A percentile compares a stretch with the other conserved stretches of the same genome.
Conservation (phyloP, 441 rosid species). For the Geranium incanum region DNA sequence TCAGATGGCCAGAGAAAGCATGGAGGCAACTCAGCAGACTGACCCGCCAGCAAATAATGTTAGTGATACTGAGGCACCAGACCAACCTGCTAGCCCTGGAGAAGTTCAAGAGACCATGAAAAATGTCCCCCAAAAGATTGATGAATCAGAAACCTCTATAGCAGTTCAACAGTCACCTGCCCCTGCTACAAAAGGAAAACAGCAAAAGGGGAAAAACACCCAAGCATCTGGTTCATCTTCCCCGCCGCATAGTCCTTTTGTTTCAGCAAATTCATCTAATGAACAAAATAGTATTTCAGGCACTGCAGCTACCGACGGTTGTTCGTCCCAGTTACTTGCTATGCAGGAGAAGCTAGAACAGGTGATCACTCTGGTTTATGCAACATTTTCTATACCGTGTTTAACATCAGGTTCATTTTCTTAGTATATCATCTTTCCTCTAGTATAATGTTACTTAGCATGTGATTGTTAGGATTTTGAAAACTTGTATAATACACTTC, state of each 20-base stretch:
- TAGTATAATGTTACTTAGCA: background rate
- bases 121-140: slow-evolving; percentile 29
- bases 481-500: background rate
- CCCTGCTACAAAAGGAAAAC: slow-evolving; percentile 33
- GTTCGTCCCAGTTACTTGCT: slow-evolving; percentile 29
- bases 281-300: slow-evolving; percentile 36
- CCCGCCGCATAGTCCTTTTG: slow-evolving; percentile 33
- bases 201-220: slow-evolving; percentile 35
- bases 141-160: slow-evolving; percentile 24
- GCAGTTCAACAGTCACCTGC: slow-evolving; percentile 27
- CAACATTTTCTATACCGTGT: background rate
- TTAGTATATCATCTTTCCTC: background rate
- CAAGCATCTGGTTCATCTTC: slow-evolving; percentile 35
- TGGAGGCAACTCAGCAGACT: slow-evolving; percentile 24
- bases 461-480: background rate
- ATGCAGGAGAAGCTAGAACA: slow-evolving; percentile 41
- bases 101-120: slow-evolving; percentile 25
- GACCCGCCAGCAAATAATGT: slow-evolving; percentile 27
- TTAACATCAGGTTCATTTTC: background rate
- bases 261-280: slow-evolving; percentile 39
- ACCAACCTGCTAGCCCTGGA: slow-evolving; percentile 21
- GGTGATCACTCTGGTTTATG: slow-evolving; percentile 26
- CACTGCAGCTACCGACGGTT: slow-evolving; percentile 31
- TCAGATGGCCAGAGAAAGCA: slow-evolving; percentile 38
- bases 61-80: slow-evolving; percentile 23